Percentiles rank a stretch among this genome's conserved stretches.
These are phyloP conservation scores for Candida sonorensis DNA, from an alignment of 805 yeast genomes.

Conservation along the genomic window DNA sequence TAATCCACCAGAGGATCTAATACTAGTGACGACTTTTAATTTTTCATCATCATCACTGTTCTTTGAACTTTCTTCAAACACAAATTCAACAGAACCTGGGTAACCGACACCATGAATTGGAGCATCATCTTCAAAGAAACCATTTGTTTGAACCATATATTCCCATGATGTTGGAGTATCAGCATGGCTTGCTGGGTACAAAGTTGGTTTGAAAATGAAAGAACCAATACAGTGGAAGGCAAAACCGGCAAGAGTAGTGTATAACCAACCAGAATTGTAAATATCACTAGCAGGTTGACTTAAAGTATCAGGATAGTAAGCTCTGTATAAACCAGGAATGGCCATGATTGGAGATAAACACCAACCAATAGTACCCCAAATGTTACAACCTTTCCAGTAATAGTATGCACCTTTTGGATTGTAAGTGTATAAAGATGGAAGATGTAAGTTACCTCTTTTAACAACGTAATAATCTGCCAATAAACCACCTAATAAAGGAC, in stretches of 20 bases:
- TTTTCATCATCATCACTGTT: slow-evolving; percentile 7
- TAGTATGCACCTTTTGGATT: slow-evolving; percentile 12
- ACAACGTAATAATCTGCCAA: slow-evolving; percentile 15
- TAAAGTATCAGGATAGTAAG: slow-evolving; percentile 14
- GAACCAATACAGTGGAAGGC: slow-evolving; percentile 8
- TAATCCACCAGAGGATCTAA: slow-evolving; percentile 12
- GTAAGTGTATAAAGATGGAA: slow-evolving; percentile 15
- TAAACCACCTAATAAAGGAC: slow-evolving; percentile 15
- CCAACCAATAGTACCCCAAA: slow-evolving; percentile 15
- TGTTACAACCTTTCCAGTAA: slow-evolving; percentile 12
- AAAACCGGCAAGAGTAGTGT: slow-evolving; percentile 14
- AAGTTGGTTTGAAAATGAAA: slow-evolving; percentile 11
- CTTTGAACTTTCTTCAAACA: slow-evolving; percentile 5
- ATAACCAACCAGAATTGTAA: slow-evolving; percentile 20
- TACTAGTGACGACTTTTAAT: slow-evolving; percentile 10
- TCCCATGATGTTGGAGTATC: slow-evolving; percentile 18
- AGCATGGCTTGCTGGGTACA: slow-evolving; percentile 15
- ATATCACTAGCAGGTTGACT: slow-evolving; percentile 14
- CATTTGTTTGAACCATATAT: slow-evolving; percentile 15
- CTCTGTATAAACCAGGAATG: slow-evolving; percentile 25
- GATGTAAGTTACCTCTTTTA: slow-evolving; percentile 15
- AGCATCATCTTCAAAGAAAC: slow-evolving; percentile 21
- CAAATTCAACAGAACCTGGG: slow-evolving; percentile 10
- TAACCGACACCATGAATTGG: slow-evolving; percentile 20
- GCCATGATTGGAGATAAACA: slow-evolving; percentile 16